Conservation (phyloP, 805 yeast genomes). For the Hanseniaspora nectarophila region DNA sequence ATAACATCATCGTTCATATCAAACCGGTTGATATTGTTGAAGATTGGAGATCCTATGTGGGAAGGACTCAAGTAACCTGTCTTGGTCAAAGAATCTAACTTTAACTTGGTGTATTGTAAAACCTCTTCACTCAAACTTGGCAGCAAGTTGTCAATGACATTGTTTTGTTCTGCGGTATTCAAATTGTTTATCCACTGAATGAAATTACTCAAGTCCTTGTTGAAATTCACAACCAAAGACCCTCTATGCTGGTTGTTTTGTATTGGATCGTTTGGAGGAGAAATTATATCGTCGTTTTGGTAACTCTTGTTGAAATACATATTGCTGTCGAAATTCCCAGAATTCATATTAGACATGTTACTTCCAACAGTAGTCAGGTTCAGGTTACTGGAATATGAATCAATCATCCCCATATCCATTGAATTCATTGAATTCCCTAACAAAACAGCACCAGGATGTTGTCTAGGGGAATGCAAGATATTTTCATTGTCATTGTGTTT, state of each 20-base stretch:
- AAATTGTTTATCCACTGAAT: conserved; percentile 42
- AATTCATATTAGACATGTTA: conserved; percentile 6
- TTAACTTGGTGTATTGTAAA: conserved; percentile 37
- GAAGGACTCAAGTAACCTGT: conserved; percentile 23
- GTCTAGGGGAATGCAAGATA: conserved; percentile 23
- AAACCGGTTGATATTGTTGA: conserved; percentile 14
- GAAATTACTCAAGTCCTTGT: conserved; percentile 40
- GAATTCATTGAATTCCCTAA: conserved; percentile 26
- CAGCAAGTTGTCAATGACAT: conserved; percentile 44
- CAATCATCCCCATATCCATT: conserved; percentile 17
- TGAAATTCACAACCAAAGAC: conserved; percentile 30
- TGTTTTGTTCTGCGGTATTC: conserved; percentile 40
- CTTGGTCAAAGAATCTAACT: conserved; percentile 31
- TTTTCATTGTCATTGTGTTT: conserved; percentile 5
- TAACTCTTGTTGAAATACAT: conserved; percentile 4
- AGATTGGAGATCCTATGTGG: conserved; percentile 23
- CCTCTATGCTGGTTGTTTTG: conserved; percentile 15
- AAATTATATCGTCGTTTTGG: conserved; percentile 3
- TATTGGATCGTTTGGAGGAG: neutral
- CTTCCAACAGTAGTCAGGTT: conserved; percentile 6
- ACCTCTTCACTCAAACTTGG: conserved; percentile 41
- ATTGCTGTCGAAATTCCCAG: conserved; percentile 1
- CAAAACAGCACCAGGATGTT: conserved; percentile 34
- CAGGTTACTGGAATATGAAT: conserved; percentile 6
- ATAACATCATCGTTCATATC: conserved; percentile 21